Evolutionary conservation across 768 basidiomycete genomes (phyloP), one percentile per base, ranked within the genome.

Genomic region (Crepidotus variabilis): DNA sequence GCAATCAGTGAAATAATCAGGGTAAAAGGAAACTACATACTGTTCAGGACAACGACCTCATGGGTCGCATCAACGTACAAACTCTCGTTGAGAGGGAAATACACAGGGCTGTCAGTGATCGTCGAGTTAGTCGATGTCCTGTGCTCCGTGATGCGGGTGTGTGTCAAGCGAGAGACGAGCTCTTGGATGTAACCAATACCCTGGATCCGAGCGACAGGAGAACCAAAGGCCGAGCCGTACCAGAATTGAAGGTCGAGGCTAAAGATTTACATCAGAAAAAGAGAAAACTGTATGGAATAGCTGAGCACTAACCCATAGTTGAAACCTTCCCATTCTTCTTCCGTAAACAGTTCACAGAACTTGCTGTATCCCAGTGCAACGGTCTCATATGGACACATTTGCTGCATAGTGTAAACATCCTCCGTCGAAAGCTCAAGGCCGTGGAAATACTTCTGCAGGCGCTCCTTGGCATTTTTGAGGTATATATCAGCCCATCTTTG

Each of bases 291-390:
- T 13, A 46, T 54, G 21, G 28, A 51, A 50, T 14, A 24, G 3
- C 35, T 6, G 13, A 52, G 24, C 22, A 73, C 87, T 55, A 61
- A 91, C 83, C 88, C 79, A 59, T 97, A 96, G 67, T 92, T 82
- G 68, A 94, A 96, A 0, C 92, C 92, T 66, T 90, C 87, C 94
- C 94, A 98, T 70, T 97, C 94, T 46, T 91, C 85, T 63, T 88
- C 80, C 0, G 92, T 93, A 71, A 98, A 98, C 2, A 97, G 75
- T 54, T 86, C 85, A 60, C 94, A 98, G 72, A 95, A 98, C 60
- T 86, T 87, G 14, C 92, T 94, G 66, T 92, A 95, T 8, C 92
- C 94, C 10, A 96, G 78, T 0, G 92, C 90, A 47, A 96, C 95
- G 16, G 95, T 94, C 89, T 94, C 92, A 61, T 93, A 94, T 6